phyloP scores from a whole-genome alignment of 306 rosid species.

The Dalbergia oliveri region DNA sequence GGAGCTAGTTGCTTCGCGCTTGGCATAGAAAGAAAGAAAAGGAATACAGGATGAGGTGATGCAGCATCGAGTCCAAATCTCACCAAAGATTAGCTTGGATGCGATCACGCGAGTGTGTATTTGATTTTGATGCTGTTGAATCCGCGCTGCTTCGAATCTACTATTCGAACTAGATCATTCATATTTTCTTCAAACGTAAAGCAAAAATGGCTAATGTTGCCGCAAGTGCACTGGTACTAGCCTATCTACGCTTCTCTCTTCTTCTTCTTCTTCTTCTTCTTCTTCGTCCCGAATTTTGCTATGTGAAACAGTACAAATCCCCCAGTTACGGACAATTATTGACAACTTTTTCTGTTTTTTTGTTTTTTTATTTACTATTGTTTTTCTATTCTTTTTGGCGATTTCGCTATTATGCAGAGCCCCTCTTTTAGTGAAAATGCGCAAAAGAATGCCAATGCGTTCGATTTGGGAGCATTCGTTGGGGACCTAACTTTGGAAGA shows the following conservation, averaged over 20 bases:
- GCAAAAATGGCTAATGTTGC: conserved; percentile 55
- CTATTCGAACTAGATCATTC: not conserved
- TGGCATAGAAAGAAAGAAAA: not conserved
- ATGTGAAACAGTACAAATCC: not conserved
- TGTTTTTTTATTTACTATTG: no score
- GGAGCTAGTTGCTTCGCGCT: not conserved
- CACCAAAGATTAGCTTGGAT: not conserved
- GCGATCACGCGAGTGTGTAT: not conserved
- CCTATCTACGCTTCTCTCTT: not conserved
- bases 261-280: not conserved
- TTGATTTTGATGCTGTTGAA: conserved; percentile 25
- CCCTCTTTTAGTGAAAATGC: conserved; percentile 53
- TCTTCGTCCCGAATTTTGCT: not conserved
- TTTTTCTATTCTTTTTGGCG: not conserved
- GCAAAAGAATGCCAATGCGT: conserved; percentile 50
- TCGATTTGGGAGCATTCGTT: conserved; percentile 86
- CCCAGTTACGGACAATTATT: not conserved
- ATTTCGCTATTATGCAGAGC: conserved; percentile 50
- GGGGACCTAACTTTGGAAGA: conserved; percentile 85
- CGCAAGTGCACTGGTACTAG: conserved; percentile 43
- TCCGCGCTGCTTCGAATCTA: not conserved
- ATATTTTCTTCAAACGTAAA: not conserved
- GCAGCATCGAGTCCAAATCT: not conserved
- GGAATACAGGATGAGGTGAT: not conserved
- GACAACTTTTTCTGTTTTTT: not conserved